Conservation (phyloP, 1,139 yeast species). For the Blastobotrys illinoisensis region DNA sequence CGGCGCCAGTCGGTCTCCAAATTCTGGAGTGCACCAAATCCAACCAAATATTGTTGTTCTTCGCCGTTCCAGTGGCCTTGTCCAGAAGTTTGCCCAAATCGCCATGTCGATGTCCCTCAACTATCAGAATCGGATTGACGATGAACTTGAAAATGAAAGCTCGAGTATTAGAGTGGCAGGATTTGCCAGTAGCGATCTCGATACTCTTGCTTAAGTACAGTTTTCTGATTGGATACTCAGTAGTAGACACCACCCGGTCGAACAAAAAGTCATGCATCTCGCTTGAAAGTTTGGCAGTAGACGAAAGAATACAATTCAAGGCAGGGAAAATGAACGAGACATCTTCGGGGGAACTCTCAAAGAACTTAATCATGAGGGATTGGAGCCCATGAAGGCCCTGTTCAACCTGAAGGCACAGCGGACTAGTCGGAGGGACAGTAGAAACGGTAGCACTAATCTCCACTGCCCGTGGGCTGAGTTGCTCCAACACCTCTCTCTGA, state of each 20-base stretch:
- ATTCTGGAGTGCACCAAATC: conserved; percentile 53
- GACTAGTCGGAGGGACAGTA: conserved; percentile 43
- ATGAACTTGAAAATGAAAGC: conserved; percentile 59
- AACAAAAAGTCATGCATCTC: conserved; percentile 55
- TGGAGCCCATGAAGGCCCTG: conserved; percentile 65
- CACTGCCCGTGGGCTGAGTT: conserved; percentile 40
- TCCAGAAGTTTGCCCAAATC: conserved; percentile 47
- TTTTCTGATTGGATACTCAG: conserved; percentile 44
- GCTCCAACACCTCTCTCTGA: conserved; percentile 48
- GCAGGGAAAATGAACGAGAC: conserved; percentile 42
- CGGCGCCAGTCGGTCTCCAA: conserved; percentile 63
- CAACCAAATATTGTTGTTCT: conserved; percentile 48
- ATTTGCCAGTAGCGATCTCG: conserved; percentile 36
- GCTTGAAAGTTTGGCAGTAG: conserved; percentile 43
- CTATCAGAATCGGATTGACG: conserved; percentile 60
- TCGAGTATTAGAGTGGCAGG: conserved; percentile 38
- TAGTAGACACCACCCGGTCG: conserved; percentile 48
- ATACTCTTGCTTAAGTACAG: conserved; percentile 50
- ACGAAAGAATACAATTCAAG: conserved; percentile 41
- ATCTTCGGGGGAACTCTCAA: conserved; percentile 37
- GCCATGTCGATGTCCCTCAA: conserved; percentile 51
- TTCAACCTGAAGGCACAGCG: conserved; percentile 66
- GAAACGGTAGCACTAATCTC: conserved; percentile 42
- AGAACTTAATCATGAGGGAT: conserved; percentile 44
- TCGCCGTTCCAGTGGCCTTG: conserved; percentile 27